Evolutionary conservation across 495 filamentous ascomycete species (phyloP), one percentile per base, ranked within the genome.

Genomic region (Rusavskia elegans): DNA sequence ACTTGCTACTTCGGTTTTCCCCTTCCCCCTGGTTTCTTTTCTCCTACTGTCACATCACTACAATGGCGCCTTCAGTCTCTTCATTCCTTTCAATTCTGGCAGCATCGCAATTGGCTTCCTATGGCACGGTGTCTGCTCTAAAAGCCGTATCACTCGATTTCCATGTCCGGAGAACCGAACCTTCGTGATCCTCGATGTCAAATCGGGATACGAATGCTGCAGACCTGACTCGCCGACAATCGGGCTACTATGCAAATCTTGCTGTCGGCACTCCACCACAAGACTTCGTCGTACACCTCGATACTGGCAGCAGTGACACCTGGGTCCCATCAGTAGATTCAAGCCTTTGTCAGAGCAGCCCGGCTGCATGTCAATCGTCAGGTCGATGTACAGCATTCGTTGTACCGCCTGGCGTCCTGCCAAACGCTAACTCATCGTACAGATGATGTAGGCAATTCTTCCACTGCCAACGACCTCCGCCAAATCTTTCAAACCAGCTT

Each of bases 301-400:
- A 88, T 61, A 88, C 81, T 9, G 84, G 84, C 37, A 89, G 84
- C 61, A 85, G 81, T 58, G 87, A 95, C 67, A 68, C 89, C 13
- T 95, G 87, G 87, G 76, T 84, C 19, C 85, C 87, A 59, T 77
- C 81, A 10, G 68, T 68, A n/a, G 48, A 49, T 9, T 85, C 82
- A 5, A 36, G 57, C 1, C 59, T 80, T 17, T 89, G 84, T 45
- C 19, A 37, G 56, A 40, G 57, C 10, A 45, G 56, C 11, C 54
- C 58, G 0, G 57, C 69, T 13, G 75, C 73, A 9, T 86, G 83
- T 59, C 55, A 61, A 6, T 60, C 60, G 38, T 63, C 71, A 6
- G 80, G 80, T 23, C 71, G 72, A 11, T 87, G 40, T 42, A 42
- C 13, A 19, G 8, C 8, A 42, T 42, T 14, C 40, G n/a, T 21